A percentile compares a stretch with the other conserved stretches of the same genome.
phyloP scores from a whole-genome alignment of 192 early-diverging fungal genomes.

The Entomortierella chlamydospora region DNA sequence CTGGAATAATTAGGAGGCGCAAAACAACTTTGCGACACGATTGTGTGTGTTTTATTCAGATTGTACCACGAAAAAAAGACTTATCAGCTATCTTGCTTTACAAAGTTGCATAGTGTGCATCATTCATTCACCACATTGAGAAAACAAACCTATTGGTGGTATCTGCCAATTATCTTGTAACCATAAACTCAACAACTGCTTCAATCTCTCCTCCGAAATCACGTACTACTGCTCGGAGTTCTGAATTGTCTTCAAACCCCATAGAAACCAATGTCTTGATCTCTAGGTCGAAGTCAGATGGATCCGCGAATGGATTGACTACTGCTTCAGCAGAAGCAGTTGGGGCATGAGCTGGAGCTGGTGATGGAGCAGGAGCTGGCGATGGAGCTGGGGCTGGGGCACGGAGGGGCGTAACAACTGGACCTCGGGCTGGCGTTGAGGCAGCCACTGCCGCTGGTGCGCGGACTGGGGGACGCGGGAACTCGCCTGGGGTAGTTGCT shows the following conservation, averaged over 20 bases:
- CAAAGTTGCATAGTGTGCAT: too few relatives aligned
- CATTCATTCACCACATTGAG: too few relatives aligned
- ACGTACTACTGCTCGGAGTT: constrained; percentile 28
- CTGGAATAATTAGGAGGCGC: background rate
- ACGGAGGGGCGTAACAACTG: constrained; percentile 1
- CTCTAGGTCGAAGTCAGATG: constrained; percentile 39
- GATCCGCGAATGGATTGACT: constrained; percentile 44
- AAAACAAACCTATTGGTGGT: background rate
- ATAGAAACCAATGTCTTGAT: constrained; percentile 25
- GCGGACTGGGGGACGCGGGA: constrained; percentile 4
- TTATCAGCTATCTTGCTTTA: too few relatives aligned
- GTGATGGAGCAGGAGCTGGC: background rate
- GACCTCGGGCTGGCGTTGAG: background rate
- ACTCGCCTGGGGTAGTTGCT: constrained; percentile 29
- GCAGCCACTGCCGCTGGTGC: background rate
- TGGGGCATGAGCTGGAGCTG: background rate
- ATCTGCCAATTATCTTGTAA: background rate
- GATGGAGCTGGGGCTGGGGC: background rate
- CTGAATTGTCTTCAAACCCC: constrained; percentile 33
- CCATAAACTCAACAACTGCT: constrained; percentile 33
- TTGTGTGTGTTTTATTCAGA: too few relatives aligned
- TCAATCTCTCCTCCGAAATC: constrained; percentile 51
- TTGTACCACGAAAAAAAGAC: too few relatives aligned
- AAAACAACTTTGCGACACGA: too few relatives aligned
- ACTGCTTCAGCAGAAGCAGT: background rate